Evolutionary conservation across 352 stramenopile species (phyloP).

Genomic region (Plasmopara halstedii): DNA sequence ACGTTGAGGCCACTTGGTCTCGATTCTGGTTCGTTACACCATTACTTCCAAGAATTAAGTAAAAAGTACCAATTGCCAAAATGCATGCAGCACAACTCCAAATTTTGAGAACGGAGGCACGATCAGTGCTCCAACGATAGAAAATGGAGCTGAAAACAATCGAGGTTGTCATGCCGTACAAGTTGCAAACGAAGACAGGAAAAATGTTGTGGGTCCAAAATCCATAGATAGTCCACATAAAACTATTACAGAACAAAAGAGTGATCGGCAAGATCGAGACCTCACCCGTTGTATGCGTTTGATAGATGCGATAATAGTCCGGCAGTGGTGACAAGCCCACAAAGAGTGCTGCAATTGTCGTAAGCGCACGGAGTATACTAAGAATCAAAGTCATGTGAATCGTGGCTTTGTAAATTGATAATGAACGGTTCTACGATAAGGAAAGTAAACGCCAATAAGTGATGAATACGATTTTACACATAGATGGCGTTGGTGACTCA

Average conservation of each 20-base stretch:
- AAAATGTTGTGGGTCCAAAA: conserved; percentile 28
- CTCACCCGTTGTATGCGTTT: conserved; percentile 21
- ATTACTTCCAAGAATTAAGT: conserved; percentile 18
- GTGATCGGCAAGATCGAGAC: conserved; percentile 25
- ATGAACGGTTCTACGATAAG: background rate
- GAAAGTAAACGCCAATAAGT: too few species aligned
- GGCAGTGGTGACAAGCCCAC: conserved; percentile 26
- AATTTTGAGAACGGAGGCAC: conserved; percentile 13
- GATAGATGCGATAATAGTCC: conserved; percentile 26
- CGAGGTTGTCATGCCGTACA: conserved; percentile 19
- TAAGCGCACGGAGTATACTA: conserved; percentile 23
- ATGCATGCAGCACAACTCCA: conserved; percentile 11
- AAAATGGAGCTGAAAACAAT: conserved; percentile 24
- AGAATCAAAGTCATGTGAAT: conserved; percentile 9
- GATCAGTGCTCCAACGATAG: conserved; percentile 23
- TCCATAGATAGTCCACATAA: conserved; percentile 35
- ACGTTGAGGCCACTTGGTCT: conserved; percentile 16
- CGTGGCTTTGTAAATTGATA: background rate
- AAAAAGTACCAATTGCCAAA: conserved; percentile 12
- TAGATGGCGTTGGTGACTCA: background rate
- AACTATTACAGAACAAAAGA: conserved; percentile 27
- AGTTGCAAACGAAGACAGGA: conserved; percentile 21
- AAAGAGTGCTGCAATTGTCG: conserved; percentile 17
- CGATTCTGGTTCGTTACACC: conserved; percentile 22
- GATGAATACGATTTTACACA: too few species aligned